Conservation (phyloP, 192 early-diverging fungal species). For the Obelidium mucronatum region DNA sequence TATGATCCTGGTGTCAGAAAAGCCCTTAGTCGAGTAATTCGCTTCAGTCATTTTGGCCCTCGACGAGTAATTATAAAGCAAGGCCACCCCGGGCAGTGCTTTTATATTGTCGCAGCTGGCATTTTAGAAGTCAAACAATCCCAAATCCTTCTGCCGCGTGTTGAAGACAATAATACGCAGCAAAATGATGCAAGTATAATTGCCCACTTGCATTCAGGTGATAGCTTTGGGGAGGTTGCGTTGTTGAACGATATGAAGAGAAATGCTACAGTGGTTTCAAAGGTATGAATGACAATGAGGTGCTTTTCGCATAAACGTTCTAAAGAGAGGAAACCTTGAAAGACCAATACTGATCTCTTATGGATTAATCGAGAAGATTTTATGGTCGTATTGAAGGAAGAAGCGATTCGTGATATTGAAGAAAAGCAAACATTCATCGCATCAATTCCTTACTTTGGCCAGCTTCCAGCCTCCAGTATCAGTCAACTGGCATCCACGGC, state of each 20-base stretch:
- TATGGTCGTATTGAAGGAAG: constrained; percentile 23
- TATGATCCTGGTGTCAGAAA: constrained; percentile 28
- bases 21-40: constrained; percentile 33
- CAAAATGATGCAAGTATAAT: neutral
- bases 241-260: constrained; percentile 28
- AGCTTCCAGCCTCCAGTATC: neutral
- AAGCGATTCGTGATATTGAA: constrained; percentile 25
- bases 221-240: constrained; percentile 39
- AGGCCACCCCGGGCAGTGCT: constrained; percentile 36
- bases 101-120: constrained; percentile 37
- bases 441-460: constrained; percentile 25
- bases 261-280: constrained; percentile 27
- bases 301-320: neutral
- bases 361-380: constrained; percentile 32
- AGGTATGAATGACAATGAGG: neutral
- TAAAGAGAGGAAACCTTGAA: neutral
- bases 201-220: constrained; percentile 9
- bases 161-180: no score
- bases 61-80: constrained; percentile 28
- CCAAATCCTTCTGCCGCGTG: no score
- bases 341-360: constrained; percentile 21
- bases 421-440: constrained; percentile 22
- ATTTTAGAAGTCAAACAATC: constrained; percentile 20
- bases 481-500: constrained; percentile 14
- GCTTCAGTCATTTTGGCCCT: constrained; percentile 18